Percentiles rank a stretch among this genome's conserved stretches.
Conservation (phyloP, 495 filamentous ascomycete genomes). For the Daldinia bambusicola region DNA sequence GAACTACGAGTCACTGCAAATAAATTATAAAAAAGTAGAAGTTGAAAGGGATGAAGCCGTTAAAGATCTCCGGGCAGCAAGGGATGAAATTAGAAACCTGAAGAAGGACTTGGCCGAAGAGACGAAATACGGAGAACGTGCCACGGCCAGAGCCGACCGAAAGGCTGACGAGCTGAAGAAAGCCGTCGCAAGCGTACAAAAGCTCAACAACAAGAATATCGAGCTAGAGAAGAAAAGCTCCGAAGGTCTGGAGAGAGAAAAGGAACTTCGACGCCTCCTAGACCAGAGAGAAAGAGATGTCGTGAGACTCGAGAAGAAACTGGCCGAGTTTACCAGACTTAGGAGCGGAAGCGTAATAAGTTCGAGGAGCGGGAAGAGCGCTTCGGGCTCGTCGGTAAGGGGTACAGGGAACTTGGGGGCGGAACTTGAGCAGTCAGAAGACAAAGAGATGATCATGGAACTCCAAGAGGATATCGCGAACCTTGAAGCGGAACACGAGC, state of each 20-base stretch:
- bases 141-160: too few relatives aligned
- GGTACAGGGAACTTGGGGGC: too few relatives aligned
- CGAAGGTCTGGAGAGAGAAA: background rate
- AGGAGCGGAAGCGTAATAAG: background rate
- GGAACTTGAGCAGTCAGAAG: too few relatives aligned
- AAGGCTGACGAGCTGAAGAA: too few relatives aligned
- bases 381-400: background rate
- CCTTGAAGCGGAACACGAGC: background rate
- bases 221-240: background rate
- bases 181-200: too few relatives aligned
- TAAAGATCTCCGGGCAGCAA: too few relatives aligned
- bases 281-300: background rate
- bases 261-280: background rate
- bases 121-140: too few relatives aligned
- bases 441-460: background rate
- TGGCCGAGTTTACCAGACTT: background rate
- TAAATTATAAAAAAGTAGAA: too few relatives aligned
- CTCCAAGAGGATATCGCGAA: background rate
- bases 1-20: too few relatives aligned
- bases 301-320: background rate
- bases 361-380: background rate
- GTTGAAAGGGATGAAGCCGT: too few relatives aligned
- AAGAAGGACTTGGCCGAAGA: too few relatives aligned
- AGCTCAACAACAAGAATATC: background rate
- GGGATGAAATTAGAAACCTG: too few relatives aligned